Percentiles rank a stretch among this genome's conserved stretches.
These are phyloP conservation scores for Nakazawaea wyomingensis DNA, from an alignment of 805 yeast species.

Conservation along the genomic window DNA sequence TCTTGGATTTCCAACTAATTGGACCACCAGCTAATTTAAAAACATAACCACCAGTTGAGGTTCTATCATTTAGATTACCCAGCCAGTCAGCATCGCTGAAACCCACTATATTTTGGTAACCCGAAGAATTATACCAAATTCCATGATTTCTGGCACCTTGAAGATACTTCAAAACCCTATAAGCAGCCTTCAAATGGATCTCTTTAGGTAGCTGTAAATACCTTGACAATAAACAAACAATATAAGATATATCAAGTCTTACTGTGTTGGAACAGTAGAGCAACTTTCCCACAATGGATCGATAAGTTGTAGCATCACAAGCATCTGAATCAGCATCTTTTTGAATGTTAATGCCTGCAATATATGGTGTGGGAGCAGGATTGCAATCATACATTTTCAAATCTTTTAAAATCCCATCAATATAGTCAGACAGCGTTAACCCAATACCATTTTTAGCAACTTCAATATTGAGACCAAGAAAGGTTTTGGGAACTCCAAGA, in stretches of 20 bases:
- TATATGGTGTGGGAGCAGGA: not conserved
- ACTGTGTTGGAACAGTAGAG: not conserved
- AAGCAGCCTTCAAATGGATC: constrained; percentile 9
- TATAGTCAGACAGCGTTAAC: not conserved
- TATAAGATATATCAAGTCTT: not conserved
- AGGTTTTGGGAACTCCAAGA: not conserved
- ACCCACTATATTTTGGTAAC: constrained; percentile 3
- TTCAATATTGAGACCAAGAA: not conserved
- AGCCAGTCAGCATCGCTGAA: constrained; percentile 16
- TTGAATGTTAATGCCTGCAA: not conserved
- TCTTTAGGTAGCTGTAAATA: constrained; percentile 10
- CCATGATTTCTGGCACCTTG: constrained; percentile 13
- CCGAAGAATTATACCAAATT: not conserved
- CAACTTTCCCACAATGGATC: not conserved
- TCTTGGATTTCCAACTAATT: constrained; percentile 17
- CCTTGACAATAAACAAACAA: constrained; percentile 5
- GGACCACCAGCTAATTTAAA: constrained; percentile 11
- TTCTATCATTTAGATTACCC: constrained; percentile 8
- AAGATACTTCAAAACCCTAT: constrained; percentile 14
- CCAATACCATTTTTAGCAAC: not conserved
- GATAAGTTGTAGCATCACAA: not conserved
- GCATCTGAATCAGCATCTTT: not conserved
- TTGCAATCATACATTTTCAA: not conserved
- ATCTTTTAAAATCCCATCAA: not conserved
- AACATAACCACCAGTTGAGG: constrained; percentile 10